Base-by-base conservation (phyloP, 305 asterid species). In the Solanum hybrid region DNA sequence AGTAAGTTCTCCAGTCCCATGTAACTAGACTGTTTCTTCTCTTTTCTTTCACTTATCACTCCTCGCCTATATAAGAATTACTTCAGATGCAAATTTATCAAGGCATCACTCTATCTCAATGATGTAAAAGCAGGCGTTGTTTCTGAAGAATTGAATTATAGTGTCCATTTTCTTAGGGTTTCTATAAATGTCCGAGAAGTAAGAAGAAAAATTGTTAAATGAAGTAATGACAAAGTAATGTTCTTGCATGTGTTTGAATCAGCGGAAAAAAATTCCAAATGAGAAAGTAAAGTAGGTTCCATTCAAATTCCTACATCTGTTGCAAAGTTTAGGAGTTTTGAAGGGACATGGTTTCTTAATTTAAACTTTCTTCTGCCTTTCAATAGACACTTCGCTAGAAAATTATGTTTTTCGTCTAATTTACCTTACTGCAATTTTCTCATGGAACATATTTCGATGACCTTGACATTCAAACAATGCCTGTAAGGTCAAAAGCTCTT, bases 1-100 rank as follows among this genome's bases (percentile, higher is more conserved):
- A 24, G 99, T 97, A 92, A 5, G 96, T 89, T 91, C 84, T 92
- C 89, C 85, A 82, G 65, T 68, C 22, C 78, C 70, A 88, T 8
- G 89, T 65, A 89, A 70, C 90, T 68, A 37, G 89, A 88, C 89
- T 10, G 45, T 12, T 73, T 68, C 79, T 36, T 89, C 17, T 89
- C 78, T n/a, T 31, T 57, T 80, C 22, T 77, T 37, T 90, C 65
- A 57, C 38, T 57, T 79, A 3, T 32, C n/a, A 10, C 24, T 31
- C 87, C 78, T 79, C 86, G 26, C 45, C 80, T 70, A 0, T 68
- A 24, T 45, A 29, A 73, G 87, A 41, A 83, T 41, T 45, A 84
- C 76, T 45, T 84, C 20, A 81, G 70, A 38, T 81, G 70, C 31
- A 38, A 14, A 81, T 38, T 81, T 81, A 17, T 84, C 75, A 84